phyloP scores from a whole-genome alignment of 2,329 filamentous ascomycete genomes.

The Trichoderma sp. region DNA sequence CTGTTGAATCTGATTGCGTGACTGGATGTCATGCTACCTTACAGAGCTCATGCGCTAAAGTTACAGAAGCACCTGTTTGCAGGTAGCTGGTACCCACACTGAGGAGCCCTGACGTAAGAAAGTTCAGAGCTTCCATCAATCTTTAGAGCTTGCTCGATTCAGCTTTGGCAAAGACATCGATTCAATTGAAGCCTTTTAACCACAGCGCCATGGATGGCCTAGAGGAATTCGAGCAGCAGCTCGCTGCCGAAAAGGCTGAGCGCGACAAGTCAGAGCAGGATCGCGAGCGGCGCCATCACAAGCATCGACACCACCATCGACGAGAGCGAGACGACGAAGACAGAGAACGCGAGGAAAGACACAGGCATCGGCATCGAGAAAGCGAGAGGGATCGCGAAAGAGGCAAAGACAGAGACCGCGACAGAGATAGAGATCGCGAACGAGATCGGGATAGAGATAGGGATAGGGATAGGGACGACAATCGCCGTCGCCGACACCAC shows the following conservation, averaged over 20 bases:
- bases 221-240: constrained; percentile 73
- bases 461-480: constrained; percentile 30
- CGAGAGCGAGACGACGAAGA: constrained; percentile 42
- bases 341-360: constrained; percentile 35
- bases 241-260: constrained; percentile 62
- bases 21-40: not conserved
- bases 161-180: not conserved
- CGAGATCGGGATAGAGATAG: constrained; percentile 28
- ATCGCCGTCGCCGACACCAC: constrained; percentile 34
- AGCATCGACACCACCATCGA: constrained; percentile 47
- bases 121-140: not conserved
- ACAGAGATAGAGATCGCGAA: constrained; percentile 33
- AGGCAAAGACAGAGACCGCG: not conserved
- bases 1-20: not conserved
- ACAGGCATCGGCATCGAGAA: constrained; percentile 22
- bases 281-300: constrained; percentile 42
- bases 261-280: constrained; percentile 48
- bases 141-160: not conserved
- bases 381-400: constrained; percentile 23
- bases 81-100: not conserved
- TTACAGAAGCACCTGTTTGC: not conserved
- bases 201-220: constrained; percentile 47
- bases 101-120: constrained; percentile 10
- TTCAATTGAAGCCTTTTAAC: not conserved
- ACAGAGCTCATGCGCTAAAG: not conserved